phyloP scores from a whole-genome alignment of 176 grass and related monocot species.

The Oryza nivara region DNA sequence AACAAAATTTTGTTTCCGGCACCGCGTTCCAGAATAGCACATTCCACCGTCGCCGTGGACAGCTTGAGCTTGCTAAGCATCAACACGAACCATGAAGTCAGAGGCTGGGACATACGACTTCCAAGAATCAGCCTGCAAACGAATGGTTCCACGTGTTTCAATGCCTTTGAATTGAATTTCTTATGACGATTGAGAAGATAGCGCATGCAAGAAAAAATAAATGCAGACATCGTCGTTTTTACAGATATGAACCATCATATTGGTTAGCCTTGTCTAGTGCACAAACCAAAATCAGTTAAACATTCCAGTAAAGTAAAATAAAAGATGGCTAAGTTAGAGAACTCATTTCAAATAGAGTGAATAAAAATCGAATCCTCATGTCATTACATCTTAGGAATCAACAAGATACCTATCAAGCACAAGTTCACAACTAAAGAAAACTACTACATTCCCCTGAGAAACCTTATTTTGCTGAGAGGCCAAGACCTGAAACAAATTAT shows the following conservation, averaged over 20 bases:
- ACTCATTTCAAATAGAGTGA: background rate
- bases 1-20: too few species aligned
- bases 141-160: too few species aligned
- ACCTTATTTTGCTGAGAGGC: constrained; percentile 6
- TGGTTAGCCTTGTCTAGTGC: background rate
- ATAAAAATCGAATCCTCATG: background rate
- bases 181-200: too few species aligned
- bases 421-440: background rate
- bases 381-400: constrained; percentile 13
- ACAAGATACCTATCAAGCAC: background rate
- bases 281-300: background rate
- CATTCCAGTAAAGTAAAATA: background rate
- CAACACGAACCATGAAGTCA: too few species aligned
- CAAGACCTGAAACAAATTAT: background rate
- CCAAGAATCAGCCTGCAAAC: too few species aligned
- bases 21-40: too few species aligned
- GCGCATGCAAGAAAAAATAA: too few species aligned
- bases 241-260: background rate
- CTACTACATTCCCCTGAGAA: background rate
- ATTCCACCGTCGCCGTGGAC: too few species aligned
- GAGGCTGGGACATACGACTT: too few species aligned
- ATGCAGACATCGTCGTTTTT: background rate
- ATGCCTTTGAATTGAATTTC: too few species aligned
- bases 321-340: background rate
- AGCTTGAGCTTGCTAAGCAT: too few species aligned